These are phyloP conservation scores for Cercis canadensis DNA, from an alignment of 306 rosid genomes.

Conservation along the genomic window DNA sequence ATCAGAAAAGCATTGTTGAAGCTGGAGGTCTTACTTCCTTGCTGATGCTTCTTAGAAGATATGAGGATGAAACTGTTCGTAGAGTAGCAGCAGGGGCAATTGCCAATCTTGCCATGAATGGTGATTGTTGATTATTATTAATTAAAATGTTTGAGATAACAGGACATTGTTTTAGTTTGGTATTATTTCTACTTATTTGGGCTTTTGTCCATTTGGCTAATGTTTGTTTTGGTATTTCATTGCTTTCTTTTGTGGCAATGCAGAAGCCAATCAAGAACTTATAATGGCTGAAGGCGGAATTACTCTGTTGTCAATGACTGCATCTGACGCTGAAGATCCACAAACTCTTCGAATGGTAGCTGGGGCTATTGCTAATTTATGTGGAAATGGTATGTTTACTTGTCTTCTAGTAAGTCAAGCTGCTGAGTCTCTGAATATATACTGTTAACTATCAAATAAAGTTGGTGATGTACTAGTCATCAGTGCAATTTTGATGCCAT, in stretches of 20 bases:
- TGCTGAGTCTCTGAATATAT: slow-evolving; percentile 18
- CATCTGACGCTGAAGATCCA: slow-evolving; percentile 97
- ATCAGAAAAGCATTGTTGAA: slow-evolving; percentile 93
- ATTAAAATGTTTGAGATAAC: slow-evolving; percentile 20
- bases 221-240: slow-evolving; percentile 30
- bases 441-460: slow-evolving; percentile 10
- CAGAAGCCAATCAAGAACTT: slow-evolving; percentile 97
- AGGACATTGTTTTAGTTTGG: slow-evolving; percentile 31
- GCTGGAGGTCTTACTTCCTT: slow-evolving; percentile 96
- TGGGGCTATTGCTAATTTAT: slow-evolving; percentile 94
- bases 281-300: slow-evolving; percentile 96
- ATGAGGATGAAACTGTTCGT: slow-evolving; percentile 92
- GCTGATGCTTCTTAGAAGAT: slow-evolving; percentile 95
- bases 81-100: slow-evolving; percentile 99
- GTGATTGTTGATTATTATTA: slow-evolving; percentile 45
- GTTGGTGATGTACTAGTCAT: slow-evolving; percentile 13
- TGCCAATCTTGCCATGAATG: slow-evolving; percentile 99
- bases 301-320: slow-evolving; percentile 84
- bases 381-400: slow-evolving; percentile 85
- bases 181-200: slow-evolving; percentile 30
- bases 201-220: slow-evolving; percentile 4
- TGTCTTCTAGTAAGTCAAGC: slow-evolving; percentile 14
- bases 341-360: slow-evolving; percentile 99
- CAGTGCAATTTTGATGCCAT: slow-evolving; percentile 23
- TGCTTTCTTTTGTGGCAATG: slow-evolving; percentile 44